Conservation (phyloP, 2,329 filamentous ascomycete species). For the Colletotrichum tropicale region DNA sequence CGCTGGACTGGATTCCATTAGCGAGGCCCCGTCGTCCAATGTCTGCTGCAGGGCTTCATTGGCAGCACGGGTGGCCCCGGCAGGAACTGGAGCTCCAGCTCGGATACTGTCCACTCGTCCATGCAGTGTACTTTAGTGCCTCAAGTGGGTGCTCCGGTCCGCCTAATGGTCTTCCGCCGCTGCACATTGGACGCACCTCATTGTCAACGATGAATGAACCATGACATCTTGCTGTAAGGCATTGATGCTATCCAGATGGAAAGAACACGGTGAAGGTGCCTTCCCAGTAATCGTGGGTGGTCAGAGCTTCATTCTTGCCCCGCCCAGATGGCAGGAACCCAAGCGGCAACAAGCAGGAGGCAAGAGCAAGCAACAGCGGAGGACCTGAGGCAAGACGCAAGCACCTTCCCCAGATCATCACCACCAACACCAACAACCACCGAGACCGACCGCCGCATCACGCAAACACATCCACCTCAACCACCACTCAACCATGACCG, state of each 20-base stretch:
- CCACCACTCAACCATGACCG: background rate
- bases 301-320: background rate
- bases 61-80: background rate
- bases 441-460: background rate
- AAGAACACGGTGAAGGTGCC: background rate
- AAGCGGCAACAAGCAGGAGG: background rate
- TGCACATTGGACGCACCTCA: background rate
- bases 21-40: background rate
- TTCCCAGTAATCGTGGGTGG: background rate
- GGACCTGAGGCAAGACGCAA: background rate
- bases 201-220: background rate
- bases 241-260: background rate
- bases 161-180: background rate
- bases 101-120: background rate
- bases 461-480: background rate
- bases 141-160: background rate
- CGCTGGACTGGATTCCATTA: background rate
- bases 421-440: background rate
- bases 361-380: background rate
- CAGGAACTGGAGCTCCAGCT: background rate
- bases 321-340: background rate
- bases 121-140: background rate
- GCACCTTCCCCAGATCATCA: slow-evolving; percentile 2
- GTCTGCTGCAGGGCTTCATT: background rate
- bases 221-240: background rate